These are phyloP conservation scores for Phylloporus arenicola DNA, from an alignment of 768 basidiomycete genomes.

Conservation along the genomic window DNA sequence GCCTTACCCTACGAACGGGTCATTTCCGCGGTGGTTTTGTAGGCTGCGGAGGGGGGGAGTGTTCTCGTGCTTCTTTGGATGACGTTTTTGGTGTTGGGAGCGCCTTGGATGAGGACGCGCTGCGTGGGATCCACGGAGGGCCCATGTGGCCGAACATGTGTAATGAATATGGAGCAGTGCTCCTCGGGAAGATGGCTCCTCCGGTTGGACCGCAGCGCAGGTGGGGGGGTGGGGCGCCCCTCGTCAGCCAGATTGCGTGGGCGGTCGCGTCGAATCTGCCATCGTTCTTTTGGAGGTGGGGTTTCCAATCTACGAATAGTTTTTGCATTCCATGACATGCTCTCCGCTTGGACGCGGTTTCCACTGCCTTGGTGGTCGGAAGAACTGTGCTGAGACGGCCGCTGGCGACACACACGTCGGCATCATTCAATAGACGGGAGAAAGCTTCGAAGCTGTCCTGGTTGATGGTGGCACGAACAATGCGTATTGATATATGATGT, in stretches of 20 bases:
- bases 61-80: conserved; percentile 9
- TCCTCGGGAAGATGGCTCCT: neutral
- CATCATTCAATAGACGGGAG: conserved; percentile 4
- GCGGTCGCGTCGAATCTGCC: conserved; percentile 1
- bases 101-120: conserved; percentile 1
- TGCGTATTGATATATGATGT: conserved; percentile 5
- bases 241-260: conserved; percentile 5
- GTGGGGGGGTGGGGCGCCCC: neutral
- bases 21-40: conserved; percentile 23
- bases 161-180: neutral
- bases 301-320: neutral
- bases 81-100: conserved; percentile 8
- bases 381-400: neutral
- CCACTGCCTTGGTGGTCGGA: conserved; percentile 22
- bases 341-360: neutral
- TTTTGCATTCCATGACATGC: conserved; percentile 3
- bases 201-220: neutral
- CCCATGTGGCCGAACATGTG: conserved; percentile 3
- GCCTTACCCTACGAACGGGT: conserved; percentile 2
- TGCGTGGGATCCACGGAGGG: conserved; percentile 5
- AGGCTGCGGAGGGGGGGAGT: neutral
- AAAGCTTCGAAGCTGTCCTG: conserved; percentile 12
- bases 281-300: neutral
- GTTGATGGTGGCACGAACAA: conserved; percentile 8
- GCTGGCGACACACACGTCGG: neutral